Evolutionary conservation across 1,284 basidiomycete genomes (phyloP), one percentile per base, ranked within the genome.

Genomic region (Leccinum pallidistipes): DNA sequence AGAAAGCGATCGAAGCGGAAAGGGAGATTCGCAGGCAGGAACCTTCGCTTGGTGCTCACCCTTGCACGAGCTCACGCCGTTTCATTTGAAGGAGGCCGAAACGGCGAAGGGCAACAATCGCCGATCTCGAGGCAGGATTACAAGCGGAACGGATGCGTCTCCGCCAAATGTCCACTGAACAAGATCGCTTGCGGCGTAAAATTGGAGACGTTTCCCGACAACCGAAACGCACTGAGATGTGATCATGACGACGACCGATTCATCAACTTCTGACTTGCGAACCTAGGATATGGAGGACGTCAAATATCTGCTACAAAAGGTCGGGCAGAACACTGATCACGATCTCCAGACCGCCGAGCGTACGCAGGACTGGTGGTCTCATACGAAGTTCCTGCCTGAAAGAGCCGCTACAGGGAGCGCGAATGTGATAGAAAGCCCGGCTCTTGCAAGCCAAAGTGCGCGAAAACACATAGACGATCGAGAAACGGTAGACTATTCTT

Each of bases 231-330:
- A 88, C 88, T 6, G 88, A 92, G 76, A 80, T 82, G 52, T 89
- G 66, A 70, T 9, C 12, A 54, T 27, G 36, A 58, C 32, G 18
- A 53, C 34, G 10, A 24, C 24, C 3, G 18, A 52, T 57, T 52
- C 50, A 34, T 66, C 18, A 45, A 65, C n/a, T n/a, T n/a, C 12
- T 71, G 43, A 71, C 36, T 18, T 18, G 24, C 16, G 11, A 56
- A 53, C 49, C 21, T 65, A 92, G 90, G 89, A 91, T 66, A 90
- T 92, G 83, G 83, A 87, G n/a, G 87, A 88, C 53, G 82, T 92
- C 53, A 86, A 84, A 65, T 72, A 81, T 18, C 86, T 91, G 34
- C 73, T 92, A 27, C 82, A 86, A 40, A 80, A 79, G 60, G 77
- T 84, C 71, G 91, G 90, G 74, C 81, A 84, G 58, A 85, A 90